phyloP scores from a whole-genome alignment of 2,329 filamentous ascomycete genomes.

The Dactylellina cionopaga region DNA sequence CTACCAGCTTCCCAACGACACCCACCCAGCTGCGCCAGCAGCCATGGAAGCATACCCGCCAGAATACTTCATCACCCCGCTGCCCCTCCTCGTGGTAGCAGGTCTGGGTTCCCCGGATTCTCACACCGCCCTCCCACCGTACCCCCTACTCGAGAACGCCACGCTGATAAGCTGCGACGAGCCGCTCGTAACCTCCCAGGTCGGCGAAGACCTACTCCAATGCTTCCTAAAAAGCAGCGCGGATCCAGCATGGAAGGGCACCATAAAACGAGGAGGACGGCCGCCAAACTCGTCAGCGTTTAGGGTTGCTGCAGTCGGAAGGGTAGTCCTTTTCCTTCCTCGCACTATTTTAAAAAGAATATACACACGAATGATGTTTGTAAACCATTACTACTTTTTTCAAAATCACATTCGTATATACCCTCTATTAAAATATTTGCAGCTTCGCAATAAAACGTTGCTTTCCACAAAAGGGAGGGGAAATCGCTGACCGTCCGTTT shows the following conservation, averaged over 20 bases:
- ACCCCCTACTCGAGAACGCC: conserved; percentile 69
- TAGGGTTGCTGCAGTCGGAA: conserved; percentile 77
- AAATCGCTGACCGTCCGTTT: no score
- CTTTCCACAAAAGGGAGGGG: no score
- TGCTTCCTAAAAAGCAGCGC: conserved; percentile 75
- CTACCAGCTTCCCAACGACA: no score
- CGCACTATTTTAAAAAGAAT: conserved; percentile 18
- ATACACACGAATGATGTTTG: conserved; percentile 51
- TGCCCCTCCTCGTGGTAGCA: conserved; percentile 83
- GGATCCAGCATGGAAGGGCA: conserved; percentile 73
- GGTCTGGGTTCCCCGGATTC: conserved; percentile 69
- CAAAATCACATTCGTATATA: conserved; percentile 48
- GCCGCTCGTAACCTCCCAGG: conserved; percentile 72
- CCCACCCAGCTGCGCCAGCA: conserved; percentile 4
- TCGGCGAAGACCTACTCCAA: conserved; percentile 72
- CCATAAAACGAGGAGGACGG: conserved; percentile 65
- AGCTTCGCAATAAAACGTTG: conserved; percentile 37
- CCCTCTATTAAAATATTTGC: conserved; percentile 27
- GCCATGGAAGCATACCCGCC: conserved; percentile 81
- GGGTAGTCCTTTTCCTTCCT: conserved; percentile 71
- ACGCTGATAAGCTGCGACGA: conserved; percentile 76
- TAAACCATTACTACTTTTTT: conserved; percentile 48
- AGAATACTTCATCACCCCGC: conserved; percentile 85
- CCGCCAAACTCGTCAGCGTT: conserved; percentile 67
- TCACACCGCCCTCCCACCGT: conserved; percentile 61